Conservation (phyloP, 2,329 filamentous ascomycete species). For the Ceratocystis destructans region DNA sequence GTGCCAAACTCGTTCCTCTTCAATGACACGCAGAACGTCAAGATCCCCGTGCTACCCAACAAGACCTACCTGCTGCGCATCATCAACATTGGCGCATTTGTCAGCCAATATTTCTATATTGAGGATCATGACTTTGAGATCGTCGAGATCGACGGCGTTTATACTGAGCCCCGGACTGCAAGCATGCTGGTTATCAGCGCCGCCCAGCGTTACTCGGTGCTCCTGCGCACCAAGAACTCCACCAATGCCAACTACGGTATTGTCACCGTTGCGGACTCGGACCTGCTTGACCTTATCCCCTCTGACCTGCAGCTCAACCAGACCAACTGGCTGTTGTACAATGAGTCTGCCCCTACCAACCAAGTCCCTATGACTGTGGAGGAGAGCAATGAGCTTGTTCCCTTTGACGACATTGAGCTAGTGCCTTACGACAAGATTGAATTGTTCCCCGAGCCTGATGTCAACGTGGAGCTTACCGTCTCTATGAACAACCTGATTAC, state of each 20-base stretch:
- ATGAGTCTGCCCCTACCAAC: constrained; percentile 21
- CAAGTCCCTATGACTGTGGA: constrained; percentile 21
- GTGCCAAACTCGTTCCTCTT: constrained; percentile 40
- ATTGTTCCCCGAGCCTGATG: constrained; percentile 36
- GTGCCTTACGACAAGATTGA: constrained; percentile 40
- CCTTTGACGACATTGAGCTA: constrained; percentile 42
- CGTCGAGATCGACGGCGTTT: constrained; percentile 38
- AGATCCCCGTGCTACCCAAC: constrained; percentile 33
- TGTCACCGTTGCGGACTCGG: constrained; percentile 20
- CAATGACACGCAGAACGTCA: constrained; percentile 35
- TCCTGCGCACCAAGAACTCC: constrained; percentile 35
- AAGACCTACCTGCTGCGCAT: constrained; percentile 42
- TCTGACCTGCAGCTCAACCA: constrained; percentile 36
- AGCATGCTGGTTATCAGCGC: constrained; percentile 34
- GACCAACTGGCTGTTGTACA: constrained; percentile 28
- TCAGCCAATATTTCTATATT: constrained; percentile 35
- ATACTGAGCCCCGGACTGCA: constrained; percentile 33
- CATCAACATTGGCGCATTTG: constrained; percentile 40
- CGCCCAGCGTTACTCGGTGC: constrained; percentile 37
- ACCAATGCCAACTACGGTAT: constrained; percentile 36
- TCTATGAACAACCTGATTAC: constrained; percentile 41
- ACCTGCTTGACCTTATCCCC: constrained; percentile 31
- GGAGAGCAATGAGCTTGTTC: constrained; percentile 35
- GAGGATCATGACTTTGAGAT: constrained; percentile 29
- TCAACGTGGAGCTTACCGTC: constrained; percentile 36